Evolutionary conservation across 208 protist genomes (phyloP).

Genomic region (Trypanosoma platydactyli): DNA sequence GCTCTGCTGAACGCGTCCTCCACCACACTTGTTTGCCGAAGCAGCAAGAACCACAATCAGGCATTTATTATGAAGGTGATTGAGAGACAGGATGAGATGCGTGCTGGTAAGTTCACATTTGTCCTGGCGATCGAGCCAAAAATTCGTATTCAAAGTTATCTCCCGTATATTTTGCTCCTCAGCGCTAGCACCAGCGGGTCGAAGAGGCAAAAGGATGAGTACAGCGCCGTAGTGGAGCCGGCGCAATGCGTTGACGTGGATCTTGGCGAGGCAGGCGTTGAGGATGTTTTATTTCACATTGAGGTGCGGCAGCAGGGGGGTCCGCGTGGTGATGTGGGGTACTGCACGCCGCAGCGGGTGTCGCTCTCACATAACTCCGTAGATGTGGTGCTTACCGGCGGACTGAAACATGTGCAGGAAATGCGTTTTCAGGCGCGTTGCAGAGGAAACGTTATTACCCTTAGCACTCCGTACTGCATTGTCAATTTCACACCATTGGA

Average conservation of each 20-base stretch:
- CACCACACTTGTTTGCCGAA: conserved; percentile 33
- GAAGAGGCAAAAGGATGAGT: conserved; percentile 7
- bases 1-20: conserved; percentile 42
- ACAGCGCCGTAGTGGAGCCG: conserved; percentile 37
- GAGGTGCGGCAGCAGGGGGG: conserved; percentile 38
- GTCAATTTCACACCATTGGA: conserved; percentile 75
- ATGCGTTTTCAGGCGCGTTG: conserved; percentile 44
- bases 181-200: conserved; percentile 27
- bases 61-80: conserved; percentile 37
- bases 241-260: conserved; percentile 38
- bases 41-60: conserved; percentile 5
- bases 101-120: conserved; percentile 68
- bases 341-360: conserved; percentile 1
- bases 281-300: conserved; percentile 37
- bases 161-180: conserved; percentile 63
- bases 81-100: conserved; percentile 51
- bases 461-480: conserved; percentile 67
- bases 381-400: conserved; percentile 7
- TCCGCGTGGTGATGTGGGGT: neutral
- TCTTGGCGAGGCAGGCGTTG: conserved; percentile 33
- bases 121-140: conserved; percentile 63
- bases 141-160: conserved; percentile 63
- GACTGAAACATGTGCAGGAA: conserved; percentile 24
- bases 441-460: conserved; percentile 35
- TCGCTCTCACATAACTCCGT: neutral